These are phyloP conservation scores for Kwoniella botswanensis DNA, from an alignment of 768 basidiomycete species.

Conservation along the genomic window DNA sequence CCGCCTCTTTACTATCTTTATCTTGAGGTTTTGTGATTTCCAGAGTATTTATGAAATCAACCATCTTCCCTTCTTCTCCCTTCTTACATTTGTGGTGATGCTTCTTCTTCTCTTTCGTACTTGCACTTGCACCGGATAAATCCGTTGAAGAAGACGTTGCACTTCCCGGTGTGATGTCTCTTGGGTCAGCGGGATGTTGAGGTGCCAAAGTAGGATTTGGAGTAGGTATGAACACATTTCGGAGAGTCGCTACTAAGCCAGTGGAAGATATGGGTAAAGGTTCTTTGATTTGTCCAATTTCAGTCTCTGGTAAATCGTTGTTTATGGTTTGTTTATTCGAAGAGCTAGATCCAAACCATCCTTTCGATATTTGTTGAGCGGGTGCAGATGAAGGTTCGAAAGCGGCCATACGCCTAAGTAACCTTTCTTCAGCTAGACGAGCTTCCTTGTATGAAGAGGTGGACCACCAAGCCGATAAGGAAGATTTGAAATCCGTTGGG, in stretches of 20 bases:
- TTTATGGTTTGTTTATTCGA: background rate
- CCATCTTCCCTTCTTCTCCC: slow-evolving; percentile 26
- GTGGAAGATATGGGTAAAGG: slow-evolving; percentile 29
- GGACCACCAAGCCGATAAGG: slow-evolving; percentile 51
- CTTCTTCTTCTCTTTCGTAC: slow-evolving; percentile 20
- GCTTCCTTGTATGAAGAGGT: slow-evolving; percentile 51
- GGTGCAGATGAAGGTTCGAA: slow-evolving; percentile 32
- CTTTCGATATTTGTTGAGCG: slow-evolving; percentile 19
- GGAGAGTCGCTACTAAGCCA: slow-evolving; percentile 43
- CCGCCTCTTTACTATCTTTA: slow-evolving; percentile 46
- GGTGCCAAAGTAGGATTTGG: slow-evolving; percentile 45
- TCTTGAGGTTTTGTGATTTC: slow-evolving; percentile 45
- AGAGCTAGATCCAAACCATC: slow-evolving; percentile 38
- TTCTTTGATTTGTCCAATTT: slow-evolving; percentile 31
- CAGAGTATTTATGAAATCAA: slow-evolving; percentile 52
- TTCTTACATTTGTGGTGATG: slow-evolving; percentile 25
- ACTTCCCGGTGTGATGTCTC: slow-evolving; percentile 7
- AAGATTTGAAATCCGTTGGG: slow-evolving; percentile 48
- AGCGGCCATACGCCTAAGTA: slow-evolving; percentile 41
- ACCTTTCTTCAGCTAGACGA: slow-evolving; percentile 45
- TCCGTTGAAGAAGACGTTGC: slow-evolving; percentile 33
- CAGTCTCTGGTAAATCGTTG: slow-evolving; percentile 7
- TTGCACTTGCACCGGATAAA: slow-evolving; percentile 8
- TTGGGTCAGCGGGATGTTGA: slow-evolving; percentile 44
- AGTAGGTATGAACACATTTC: slow-evolving; percentile 53